Conservation (phyloP, 257 asterid species). For the Solanum arcanum region DNA sequence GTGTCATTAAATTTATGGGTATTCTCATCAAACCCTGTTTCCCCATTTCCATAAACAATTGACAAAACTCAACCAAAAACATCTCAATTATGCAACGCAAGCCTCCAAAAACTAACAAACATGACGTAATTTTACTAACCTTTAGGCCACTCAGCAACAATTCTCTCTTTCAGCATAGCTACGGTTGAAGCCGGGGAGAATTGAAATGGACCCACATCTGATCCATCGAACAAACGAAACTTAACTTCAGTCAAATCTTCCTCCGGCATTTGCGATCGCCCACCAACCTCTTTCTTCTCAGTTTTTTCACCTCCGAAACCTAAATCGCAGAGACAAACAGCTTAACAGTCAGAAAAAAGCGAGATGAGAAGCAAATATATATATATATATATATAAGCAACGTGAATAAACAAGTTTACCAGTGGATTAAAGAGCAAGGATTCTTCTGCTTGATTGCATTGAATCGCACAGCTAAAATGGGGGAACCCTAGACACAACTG, state of each 20-base stretch:
- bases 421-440: not conserved
- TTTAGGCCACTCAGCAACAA: conserved; percentile 40
- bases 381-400: not conserved
- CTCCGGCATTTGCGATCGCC: conserved; percentile 30
- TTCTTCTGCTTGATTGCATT: not conserved
- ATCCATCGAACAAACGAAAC: conserved; percentile 90
- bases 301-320: not conserved
- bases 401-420: not conserved
- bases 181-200: conserved; percentile 78
- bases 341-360: not conserved
- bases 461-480: not conserved
- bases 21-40: not conserved
- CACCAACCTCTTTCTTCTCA: not conserved
- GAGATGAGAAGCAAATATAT: not conserved
- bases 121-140: not conserved
- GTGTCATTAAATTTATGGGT: not conserved
- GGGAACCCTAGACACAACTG: not conserved
- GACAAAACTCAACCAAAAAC: not conserved
- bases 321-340: not conserved
- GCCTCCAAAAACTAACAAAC: not conserved
- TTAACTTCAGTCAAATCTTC: conserved; percentile 57
- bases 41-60: not conserved
- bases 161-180: conserved; percentile 77
- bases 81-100: not conserved
- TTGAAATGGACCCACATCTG: conserved; percentile 83